Conservation (phyloP, 2,329 filamentous ascomycete species). For the Colletotrichum sp. region DNA sequence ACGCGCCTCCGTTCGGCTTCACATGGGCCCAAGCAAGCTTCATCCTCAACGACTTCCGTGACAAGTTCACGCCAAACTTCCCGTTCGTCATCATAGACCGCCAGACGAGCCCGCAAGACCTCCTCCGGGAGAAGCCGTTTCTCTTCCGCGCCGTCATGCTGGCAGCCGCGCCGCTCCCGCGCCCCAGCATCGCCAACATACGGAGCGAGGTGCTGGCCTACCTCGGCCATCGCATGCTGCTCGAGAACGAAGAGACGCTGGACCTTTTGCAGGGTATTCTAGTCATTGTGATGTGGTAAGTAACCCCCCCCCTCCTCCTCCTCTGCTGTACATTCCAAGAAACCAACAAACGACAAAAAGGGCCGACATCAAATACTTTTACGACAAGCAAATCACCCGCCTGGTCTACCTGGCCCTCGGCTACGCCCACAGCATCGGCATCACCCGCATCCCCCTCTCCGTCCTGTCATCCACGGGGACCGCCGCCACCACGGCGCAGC, state of each 20-base stretch:
- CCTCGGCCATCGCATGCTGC: slow-evolving; percentile 45
- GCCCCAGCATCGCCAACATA: slow-evolving; percentile 38
- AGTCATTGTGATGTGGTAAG: slow-evolving; percentile 50
- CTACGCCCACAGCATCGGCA: slow-evolving; percentile 44
- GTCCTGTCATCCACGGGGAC: background rate
- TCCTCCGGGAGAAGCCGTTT: slow-evolving; percentile 40
- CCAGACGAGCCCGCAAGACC: slow-evolving; percentile 29
- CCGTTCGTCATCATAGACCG: slow-evolving; percentile 41
- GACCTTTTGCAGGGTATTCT: slow-evolving; percentile 53
- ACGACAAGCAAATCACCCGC: slow-evolving; percentile 39
- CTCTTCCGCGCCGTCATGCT: slow-evolving; percentile 44
- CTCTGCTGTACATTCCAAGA: background rate
- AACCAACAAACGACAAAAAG: slow-evolving; percentile 24
- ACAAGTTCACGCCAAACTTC: slow-evolving; percentile 37
- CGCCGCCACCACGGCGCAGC: background rate
- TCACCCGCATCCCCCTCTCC: slow-evolving; percentile 29
- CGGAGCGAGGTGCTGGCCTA: slow-evolving; percentile 46
- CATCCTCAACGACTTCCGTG: slow-evolving; percentile 37
- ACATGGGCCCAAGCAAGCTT: slow-evolving; percentile 43
- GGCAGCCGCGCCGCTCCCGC: slow-evolving; percentile 34
- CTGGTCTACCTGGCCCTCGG: slow-evolving; percentile 45
- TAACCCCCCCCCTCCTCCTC: background rate
- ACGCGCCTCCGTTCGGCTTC: slow-evolving; percentile 36
- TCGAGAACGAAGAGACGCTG: slow-evolving; percentile 43
- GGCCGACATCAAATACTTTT: slow-evolving; percentile 38